Evolutionary conservation across 495 filamentous ascomycete genomes (phyloP), one percentile per base, ranked within the genome.

Genomic region (Eremomyces bilateralis): DNA sequence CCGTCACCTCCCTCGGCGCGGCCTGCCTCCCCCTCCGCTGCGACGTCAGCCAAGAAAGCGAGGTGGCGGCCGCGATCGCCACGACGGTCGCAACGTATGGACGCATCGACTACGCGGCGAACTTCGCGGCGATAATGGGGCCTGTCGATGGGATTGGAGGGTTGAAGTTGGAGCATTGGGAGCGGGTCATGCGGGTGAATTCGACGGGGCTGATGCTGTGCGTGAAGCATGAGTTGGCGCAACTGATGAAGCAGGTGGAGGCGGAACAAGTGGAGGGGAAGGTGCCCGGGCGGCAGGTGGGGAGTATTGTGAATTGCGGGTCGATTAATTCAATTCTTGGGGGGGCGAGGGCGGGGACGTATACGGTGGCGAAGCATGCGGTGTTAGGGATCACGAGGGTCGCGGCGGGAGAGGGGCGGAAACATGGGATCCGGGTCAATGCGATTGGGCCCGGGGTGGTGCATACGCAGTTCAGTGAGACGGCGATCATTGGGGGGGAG

Each of bases 361-460:
- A 76, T 49, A 56, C 56, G 33, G 58, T 65, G 6, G 65, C 58
- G 18, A 73, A 73, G 43, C 47, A 47, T 37, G 70, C 60, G 10
- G 60, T 77, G 25, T 50, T 71, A 28, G 72, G 68, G 12, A 46
- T 77, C 42, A 71, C 67, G 8, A 62, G 51, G 40, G 53, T 55
- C 6, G 67, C 67, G 13, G 69, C 71, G 2, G 63, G 60, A 36
- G 69, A 76, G 47, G 62, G 59, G 31, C 67, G 67, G 6, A 37
- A 36, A 13, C 60, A 54, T 30, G 54, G 51, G 15, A 61, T 75
- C 38, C 51, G 71, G 35, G 60, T 76, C 18, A 77, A 77, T 50
- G 56, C 60, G 19, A 31, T 54, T 11, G 36, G 38, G 15, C 51
- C 51, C n/a, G n/a, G n/a, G n/a, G n/a, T n/a, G n/a, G n/a, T n/a